Evolutionary conservation across 192 early-diverging fungal species (phyloP).

Genomic region (Entophlyctis helioformis): DNA sequence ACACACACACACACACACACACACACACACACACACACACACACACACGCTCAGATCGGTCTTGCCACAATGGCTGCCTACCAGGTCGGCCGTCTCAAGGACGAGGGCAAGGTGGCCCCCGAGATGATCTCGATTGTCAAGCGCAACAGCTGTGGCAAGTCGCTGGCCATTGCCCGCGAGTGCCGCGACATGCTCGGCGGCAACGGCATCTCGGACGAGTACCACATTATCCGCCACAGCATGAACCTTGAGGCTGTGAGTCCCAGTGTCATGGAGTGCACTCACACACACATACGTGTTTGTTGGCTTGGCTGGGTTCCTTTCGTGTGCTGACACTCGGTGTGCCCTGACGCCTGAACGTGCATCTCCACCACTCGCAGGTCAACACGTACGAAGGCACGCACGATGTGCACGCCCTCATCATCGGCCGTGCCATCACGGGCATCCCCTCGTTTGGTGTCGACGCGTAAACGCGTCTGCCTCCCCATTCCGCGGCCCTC

Average conservation of each 20-base stretch:
- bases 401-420: slow-evolving; percentile 88
- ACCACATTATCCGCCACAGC: slow-evolving; percentile 90
- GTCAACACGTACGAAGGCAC: slow-evolving; percentile 98
- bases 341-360: too few relatives aligned
- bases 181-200: slow-evolving; percentile 90
- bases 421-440: slow-evolving; percentile 89
- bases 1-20: too few relatives aligned
- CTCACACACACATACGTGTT: too few relatives aligned
- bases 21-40: too few relatives aligned
- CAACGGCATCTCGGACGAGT: slow-evolving; percentile 92
- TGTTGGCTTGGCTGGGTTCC: too few relatives aligned
- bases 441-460: slow-evolving; percentile 49
- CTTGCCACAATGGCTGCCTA: slow-evolving; percentile 77
- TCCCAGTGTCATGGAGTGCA: not conserved
- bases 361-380: too few relatives aligned
- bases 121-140: slow-evolving; percentile 97
- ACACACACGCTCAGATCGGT: slow-evolving; percentile 61
- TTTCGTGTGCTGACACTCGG: too few relatives aligned
- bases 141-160: slow-evolving; percentile 91
- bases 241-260: slow-evolving; percentile 72
- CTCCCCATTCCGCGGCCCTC: too few relatives aligned
- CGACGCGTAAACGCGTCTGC: too few relatives aligned
- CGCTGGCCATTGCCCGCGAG: slow-evolving; percentile 80
- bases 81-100: slow-evolving; percentile 89
- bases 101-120: slow-evolving; percentile 66